phyloP scores from a whole-genome alignment of 2,329 filamentous ascomycete species.

The Gnomoniopsis smithogilvyi region DNA sequence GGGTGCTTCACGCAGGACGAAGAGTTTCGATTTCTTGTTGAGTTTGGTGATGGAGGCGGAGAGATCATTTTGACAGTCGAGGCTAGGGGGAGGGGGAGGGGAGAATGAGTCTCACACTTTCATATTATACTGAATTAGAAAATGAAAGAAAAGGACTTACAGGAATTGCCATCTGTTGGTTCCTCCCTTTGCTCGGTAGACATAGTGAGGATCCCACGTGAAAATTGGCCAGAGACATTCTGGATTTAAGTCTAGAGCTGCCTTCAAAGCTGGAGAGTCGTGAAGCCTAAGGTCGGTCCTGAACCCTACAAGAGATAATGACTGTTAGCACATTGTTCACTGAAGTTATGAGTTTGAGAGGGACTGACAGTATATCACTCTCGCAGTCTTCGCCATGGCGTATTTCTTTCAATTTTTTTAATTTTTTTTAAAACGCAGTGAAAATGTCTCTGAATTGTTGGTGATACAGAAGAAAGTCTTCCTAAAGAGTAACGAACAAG shows the following conservation, averaged over 20 bases:
- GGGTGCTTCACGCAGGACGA: conserved; percentile 69
- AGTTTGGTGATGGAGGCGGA: conserved; percentile 64
- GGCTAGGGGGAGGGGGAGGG: conserved; percentile 32
- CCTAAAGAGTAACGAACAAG: background rate
- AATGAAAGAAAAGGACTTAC: conserved; percentile 30
- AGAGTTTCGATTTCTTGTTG: conserved; percentile 69
- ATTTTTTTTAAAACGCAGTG: background rate
- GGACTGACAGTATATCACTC: conserved; percentile 13
- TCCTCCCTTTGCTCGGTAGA: conserved; percentile 67
- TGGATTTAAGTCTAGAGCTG: conserved; percentile 67
- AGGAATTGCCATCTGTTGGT: conserved; percentile 74
- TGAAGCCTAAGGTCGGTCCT: conserved; percentile 75
- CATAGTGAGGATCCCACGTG: conserved; percentile 80
- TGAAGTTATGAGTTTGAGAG: background rate
- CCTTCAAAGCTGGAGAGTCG: conserved; percentile 71
- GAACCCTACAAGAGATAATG: conserved; percentile 51
- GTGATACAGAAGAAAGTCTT: background rate
- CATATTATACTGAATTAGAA: no score
- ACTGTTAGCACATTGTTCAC: background rate
- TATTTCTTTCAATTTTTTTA: background rate
- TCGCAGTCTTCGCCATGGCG: conserved; percentile 7
- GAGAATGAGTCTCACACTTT: background rate
- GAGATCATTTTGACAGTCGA: conserved; percentile 72
- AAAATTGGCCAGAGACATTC: conserved; percentile 71
- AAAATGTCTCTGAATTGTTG: background rate